Percentiles rank a stretch among this genome's conserved stretches.
Evolutionary conservation across 2,329 filamentous ascomycete species (phyloP).

Genomic region (Berkeleyomyces basicola): DNA sequence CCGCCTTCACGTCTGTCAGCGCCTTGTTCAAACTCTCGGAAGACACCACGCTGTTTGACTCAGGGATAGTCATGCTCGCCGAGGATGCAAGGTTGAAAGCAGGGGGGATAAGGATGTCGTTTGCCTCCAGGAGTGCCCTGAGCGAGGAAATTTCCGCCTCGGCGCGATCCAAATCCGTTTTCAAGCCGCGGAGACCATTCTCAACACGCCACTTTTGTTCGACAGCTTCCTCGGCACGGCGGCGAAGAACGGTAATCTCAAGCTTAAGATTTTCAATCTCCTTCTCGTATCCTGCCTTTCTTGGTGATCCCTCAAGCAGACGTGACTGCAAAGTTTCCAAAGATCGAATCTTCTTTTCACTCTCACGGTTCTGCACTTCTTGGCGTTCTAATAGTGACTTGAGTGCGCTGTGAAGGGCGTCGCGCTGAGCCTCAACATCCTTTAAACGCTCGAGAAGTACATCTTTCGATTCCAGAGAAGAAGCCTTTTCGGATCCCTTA

Average conservation of each 20-base stretch:
- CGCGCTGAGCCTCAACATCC: slow-evolving; percentile 83
- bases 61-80: slow-evolving; percentile 7
- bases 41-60: slow-evolving; percentile 29
- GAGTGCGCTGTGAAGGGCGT: slow-evolving; percentile 76
- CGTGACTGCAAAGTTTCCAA: slow-evolving; percentile 66
- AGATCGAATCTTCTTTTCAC: slow-evolving; percentile 60
- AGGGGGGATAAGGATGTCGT: slow-evolving; percentile 61
- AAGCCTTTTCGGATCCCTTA: slow-evolving; percentile 24
- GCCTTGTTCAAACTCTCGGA: slow-evolving; percentile 58
- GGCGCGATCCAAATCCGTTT: slow-evolving; percentile 92
- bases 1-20: slow-evolving; percentile 58
- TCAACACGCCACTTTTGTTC: slow-evolving; percentile 95
- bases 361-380: slow-evolving; percentile 67
- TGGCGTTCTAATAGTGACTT: slow-evolving; percentile 75
- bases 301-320: slow-evolving; percentile 50
- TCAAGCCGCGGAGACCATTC: slow-evolving; percentile 71
- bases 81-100: slow-evolving; percentile 31
- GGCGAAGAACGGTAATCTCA: slow-evolving; percentile 71
- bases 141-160: slow-evolving; percentile 85
- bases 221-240: slow-evolving; percentile 79
- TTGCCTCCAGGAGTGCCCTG: slow-evolving; percentile 59
- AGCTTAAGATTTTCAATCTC: slow-evolving; percentile 66
- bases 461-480: slow-evolving; percentile 41
- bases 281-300: slow-evolving; percentile 63
- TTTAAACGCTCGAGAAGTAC: slow-evolving; percentile 65